Base-by-base conservation (phyloP, 1,284 basidiomycete species). In the Boletus nobilissimus region DNA sequence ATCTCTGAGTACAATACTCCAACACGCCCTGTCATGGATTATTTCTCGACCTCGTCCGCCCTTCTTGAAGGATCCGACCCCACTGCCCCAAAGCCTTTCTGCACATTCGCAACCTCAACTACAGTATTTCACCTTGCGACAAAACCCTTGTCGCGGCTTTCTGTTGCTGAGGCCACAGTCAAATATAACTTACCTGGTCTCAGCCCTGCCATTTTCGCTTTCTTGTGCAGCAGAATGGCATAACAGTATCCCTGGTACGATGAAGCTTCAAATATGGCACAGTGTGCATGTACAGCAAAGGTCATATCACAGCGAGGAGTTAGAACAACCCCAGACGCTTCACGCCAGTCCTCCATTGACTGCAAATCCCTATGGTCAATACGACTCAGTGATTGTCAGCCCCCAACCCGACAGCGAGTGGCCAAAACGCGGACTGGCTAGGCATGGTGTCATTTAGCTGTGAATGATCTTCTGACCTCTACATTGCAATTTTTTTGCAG, bases 141-240 rank as follows among this genome's bases (percentile, higher is more conserved):
- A 11, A 72, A 78, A 38, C 76, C 73, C 11, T 78, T 39, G 1
- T 36, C 40, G n/a, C 8, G 43, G 39, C 19, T 80, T 3, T 64
- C 70, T 26, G 18, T 78, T 16, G 26, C n/a, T 3, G 60, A 80
- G 29, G 68, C 65, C 29, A 60, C 72, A 6, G 13, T 26, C 18
- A 22, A n/a, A 19, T 80, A 79, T 60, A 5, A 57, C 1, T 57
- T 80, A 29, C 74, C 64, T 10, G 66, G 78, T 54, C 76, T 80
- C 16, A 43, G 13, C 19, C 38, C 46, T 5, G 60, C 73, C 19
- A 29, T 80, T 13, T 73, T n/a, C 2, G 29, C 43, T 11, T 74
- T 73, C 34, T 74, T 6, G 6, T 62, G 18, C 64, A 48, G n/a
- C 6, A 8, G 40, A 43, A 29, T 34, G 62, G 60, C 11, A 32